Percentiles rank a stretch among this genome's conserved stretches.
phyloP scores from a whole-genome alignment of 164 flowering plant genomes.

The Chimonanthus praecox region DNA sequence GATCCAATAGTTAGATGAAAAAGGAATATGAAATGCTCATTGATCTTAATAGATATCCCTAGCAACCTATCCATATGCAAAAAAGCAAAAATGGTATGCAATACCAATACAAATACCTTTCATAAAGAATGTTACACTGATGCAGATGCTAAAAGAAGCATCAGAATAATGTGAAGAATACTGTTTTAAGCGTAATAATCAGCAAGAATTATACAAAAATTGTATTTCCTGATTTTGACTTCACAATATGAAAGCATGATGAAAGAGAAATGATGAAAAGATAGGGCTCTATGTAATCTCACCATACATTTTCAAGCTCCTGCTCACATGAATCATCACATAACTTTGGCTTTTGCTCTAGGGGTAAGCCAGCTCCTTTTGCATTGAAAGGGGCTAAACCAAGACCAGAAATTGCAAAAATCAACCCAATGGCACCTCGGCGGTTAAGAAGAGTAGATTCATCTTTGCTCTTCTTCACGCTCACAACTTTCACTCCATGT shows the following conservation, averaged over 20 bases:
- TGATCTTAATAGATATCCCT: no score
- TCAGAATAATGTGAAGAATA: neutral
- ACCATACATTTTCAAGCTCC: slow-evolving; percentile 99
- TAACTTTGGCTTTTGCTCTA: slow-evolving; percentile 71
- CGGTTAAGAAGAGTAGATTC: slow-evolving; percentile 27
- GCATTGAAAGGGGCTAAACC: slow-evolving; percentile 28
- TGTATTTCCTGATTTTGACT: neutral
- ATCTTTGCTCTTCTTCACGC: slow-evolving; percentile 12
- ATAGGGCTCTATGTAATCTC: slow-evolving; percentile 47
- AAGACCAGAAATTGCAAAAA: slow-evolving; percentile 39
- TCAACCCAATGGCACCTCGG: slow-evolving; percentile 42
- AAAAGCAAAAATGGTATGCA: neutral
- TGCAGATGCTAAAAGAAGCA: no score
- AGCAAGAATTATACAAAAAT: neutral
- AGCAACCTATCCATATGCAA: no score
- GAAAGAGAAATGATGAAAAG: neutral
- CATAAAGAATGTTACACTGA: no score
- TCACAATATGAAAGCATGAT: neutral
- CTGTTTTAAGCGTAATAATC: neutral
- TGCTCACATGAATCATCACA: slow-evolving; percentile 81
- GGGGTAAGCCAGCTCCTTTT: slow-evolving; percentile 79
- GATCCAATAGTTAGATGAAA: neutral
- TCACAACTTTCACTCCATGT: slow-evolving; percentile 9
- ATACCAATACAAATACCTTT: neutral
- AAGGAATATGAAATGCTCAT: no score